These are phyloP conservation scores for Pseudogymnoascus sp. DNA, from an alignment of 2,329 filamentous ascomycete species.

Conservation along the genomic window DNA sequence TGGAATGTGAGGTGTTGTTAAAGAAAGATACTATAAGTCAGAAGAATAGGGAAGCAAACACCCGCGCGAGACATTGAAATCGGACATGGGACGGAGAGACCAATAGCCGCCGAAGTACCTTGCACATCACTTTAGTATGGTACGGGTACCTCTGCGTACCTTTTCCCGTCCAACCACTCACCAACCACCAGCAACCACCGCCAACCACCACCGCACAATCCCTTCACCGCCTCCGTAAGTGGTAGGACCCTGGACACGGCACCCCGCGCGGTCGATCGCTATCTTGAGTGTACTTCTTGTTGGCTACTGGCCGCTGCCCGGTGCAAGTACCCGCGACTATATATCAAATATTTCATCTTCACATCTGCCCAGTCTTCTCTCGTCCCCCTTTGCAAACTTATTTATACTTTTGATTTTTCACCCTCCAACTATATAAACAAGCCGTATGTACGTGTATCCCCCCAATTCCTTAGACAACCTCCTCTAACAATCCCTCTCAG, in stretches of 20 bases:
- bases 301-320: neutral
- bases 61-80: neutral
- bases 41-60: neutral
- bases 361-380: neutral
- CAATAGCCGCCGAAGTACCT: neutral
- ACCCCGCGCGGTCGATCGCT: neutral
- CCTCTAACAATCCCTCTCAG: neutral
- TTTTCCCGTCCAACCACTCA: neutral
- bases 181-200: neutral
- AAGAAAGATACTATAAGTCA: neutral
- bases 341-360: conserved; percentile 3
- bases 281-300: neutral
- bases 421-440: neutral
- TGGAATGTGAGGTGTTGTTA: conserved; percentile 11
- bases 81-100: neutral
- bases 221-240: neutral
- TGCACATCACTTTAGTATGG: neutral
- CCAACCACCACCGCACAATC: neutral
- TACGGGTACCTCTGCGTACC: neutral
- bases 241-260: neutral
- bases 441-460: neutral
- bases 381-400: neutral
- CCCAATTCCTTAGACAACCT: neutral
- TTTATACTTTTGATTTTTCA: neutral
- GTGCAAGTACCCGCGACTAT: neutral